Conservation (phyloP, 352 stramenopile genomes). For the Pythium dissotocum region DNA sequence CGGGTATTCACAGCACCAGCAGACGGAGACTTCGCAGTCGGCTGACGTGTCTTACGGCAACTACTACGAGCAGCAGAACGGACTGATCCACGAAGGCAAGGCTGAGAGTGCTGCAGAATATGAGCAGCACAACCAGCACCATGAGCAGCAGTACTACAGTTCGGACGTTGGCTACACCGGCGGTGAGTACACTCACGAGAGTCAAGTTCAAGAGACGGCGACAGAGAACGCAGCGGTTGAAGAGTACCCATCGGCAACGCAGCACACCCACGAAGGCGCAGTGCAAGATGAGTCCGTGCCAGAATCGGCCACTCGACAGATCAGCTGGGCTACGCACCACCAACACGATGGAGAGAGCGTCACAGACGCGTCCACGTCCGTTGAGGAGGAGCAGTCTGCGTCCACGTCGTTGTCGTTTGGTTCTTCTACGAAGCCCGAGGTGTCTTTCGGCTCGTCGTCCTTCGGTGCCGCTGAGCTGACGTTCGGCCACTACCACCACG, state of each 20-base stretch:
- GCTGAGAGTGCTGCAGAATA: background rate
- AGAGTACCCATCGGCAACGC: background rate
- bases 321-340: slow-evolving; percentile 18
- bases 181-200: background rate
- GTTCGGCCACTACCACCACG: slow-evolving; percentile 31
- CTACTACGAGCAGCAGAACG: slow-evolving; percentile 4
- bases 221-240: background rate
- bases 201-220: background rate
- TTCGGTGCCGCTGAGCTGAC: slow-evolving; percentile 29
- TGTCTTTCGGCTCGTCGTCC: slow-evolving; percentile 32
- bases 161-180: background rate
- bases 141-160: slow-evolving; percentile 1
- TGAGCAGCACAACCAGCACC: slow-evolving; percentile 7
- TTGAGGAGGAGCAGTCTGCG: background rate
- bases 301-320: slow-evolving; percentile 15
- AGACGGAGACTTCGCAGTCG: background rate
- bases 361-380: background rate
- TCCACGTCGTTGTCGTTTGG: background rate
- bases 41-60: background rate
- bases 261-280: background rate
- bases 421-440: slow-evolving; percentile 13
- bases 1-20: slow-evolving; percentile 2
- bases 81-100: background rate
- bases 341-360: background rate
- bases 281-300: background rate